Evolutionary conservation across 768 basidiomycete genomes (phyloP).

Genomic region (Lyophyllum semitale): DNA sequence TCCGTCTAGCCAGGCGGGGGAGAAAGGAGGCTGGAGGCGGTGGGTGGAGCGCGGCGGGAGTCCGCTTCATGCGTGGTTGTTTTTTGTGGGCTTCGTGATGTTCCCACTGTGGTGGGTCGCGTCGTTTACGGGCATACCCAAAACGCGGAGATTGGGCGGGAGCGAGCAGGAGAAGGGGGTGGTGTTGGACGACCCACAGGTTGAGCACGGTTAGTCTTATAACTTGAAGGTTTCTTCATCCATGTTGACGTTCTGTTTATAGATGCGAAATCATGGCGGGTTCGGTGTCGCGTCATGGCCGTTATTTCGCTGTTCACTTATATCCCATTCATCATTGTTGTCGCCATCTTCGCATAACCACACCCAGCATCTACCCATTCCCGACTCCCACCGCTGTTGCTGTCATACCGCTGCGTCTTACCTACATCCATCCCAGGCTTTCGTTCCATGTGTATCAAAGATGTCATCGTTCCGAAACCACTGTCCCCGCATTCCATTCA

Average conservation of each 20-base stretch:
- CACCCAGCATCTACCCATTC: neutral
- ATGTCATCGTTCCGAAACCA: neutral
- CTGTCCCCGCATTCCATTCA: neutral
- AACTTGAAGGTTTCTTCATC: neutral
- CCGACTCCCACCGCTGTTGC: neutral
- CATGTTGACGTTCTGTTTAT: neutral
- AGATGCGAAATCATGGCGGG: slow-evolving; percentile 79
- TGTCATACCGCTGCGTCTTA: neutral
- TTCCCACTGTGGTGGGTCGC: slow-evolving; percentile 70
- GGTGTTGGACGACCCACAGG: slow-evolving; percentile 34
- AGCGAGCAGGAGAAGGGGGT: slow-evolving; percentile 66
- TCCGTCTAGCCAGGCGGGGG: slow-evolving; percentile 33
- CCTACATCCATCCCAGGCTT: neutral
- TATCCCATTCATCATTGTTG: slow-evolving; percentile 71
- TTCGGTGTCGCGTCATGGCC: slow-evolving; percentile 74
- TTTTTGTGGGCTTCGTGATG: slow-evolving; percentile 71
- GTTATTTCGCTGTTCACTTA: slow-evolving; percentile 75
- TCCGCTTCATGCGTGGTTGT: slow-evolving; percentile 74
- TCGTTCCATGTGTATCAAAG: slow-evolving; percentile 6
- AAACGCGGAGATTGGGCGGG: slow-evolving; percentile 62
- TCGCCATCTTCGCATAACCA: slow-evolving; percentile 59
- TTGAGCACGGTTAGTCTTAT: slow-evolving; percentile 49
- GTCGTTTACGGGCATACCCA: slow-evolving; percentile 53
- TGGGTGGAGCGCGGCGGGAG: slow-evolving; percentile 55
- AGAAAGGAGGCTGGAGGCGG: slow-evolving; percentile 31